These are phyloP conservation scores for Colletotrichum brevisporum DNA, from an alignment of 2,329 filamentous ascomycete genomes.

Conservation along the genomic window DNA sequence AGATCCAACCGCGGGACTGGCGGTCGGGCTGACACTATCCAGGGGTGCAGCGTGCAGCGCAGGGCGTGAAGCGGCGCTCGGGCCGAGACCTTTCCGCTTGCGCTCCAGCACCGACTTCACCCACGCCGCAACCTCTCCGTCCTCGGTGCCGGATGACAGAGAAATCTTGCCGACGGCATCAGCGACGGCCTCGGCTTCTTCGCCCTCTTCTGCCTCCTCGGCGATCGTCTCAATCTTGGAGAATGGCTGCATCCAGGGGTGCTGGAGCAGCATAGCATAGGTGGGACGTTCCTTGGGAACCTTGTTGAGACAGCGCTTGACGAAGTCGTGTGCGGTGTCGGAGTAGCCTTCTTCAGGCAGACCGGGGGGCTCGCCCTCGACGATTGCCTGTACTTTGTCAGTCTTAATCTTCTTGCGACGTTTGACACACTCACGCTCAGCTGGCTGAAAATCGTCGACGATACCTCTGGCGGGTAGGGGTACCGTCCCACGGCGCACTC, in stretches of 20 bases:
- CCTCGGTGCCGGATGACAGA: slow-evolving; percentile 64
- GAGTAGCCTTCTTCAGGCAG: slow-evolving; percentile 86
- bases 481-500: slow-evolving; percentile 96
- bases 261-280: slow-evolving; percentile 89
- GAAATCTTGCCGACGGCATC: slow-evolving; percentile 62
- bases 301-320: slow-evolving; percentile 91
- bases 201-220: slow-evolving; percentile 77
- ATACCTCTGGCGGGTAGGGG: slow-evolving; percentile 96
- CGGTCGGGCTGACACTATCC: slow-evolving; percentile 75
- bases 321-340: slow-evolving; percentile 85
- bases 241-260: slow-evolving; percentile 86
- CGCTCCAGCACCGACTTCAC: slow-evolving; percentile 79
- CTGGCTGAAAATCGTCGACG: slow-evolving; percentile 98
- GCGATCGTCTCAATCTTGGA: slow-evolving; percentile 82
- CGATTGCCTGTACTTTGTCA: slow-evolving; percentile 81
- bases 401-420: slow-evolving; percentile 6
- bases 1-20: slow-evolving; percentile 52
- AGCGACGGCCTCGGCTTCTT: slow-evolving; percentile 59
- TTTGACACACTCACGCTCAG: slow-evolving; percentile 80
- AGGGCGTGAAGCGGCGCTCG: slow-evolving; percentile 73
- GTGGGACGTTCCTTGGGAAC: slow-evolving; percentile 92
- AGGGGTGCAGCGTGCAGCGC: slow-evolving; percentile 90
- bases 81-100: slow-evolving; percentile 69
- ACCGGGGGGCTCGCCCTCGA: slow-evolving; percentile 94
- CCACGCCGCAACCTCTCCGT: slow-evolving; percentile 90